A percentile compares a stretch with the other conserved stretches of the same genome.
Evolutionary conservation across 495 filamentous ascomycete species (phyloP).

Genomic region (Hypoxylon fragiforme): DNA sequence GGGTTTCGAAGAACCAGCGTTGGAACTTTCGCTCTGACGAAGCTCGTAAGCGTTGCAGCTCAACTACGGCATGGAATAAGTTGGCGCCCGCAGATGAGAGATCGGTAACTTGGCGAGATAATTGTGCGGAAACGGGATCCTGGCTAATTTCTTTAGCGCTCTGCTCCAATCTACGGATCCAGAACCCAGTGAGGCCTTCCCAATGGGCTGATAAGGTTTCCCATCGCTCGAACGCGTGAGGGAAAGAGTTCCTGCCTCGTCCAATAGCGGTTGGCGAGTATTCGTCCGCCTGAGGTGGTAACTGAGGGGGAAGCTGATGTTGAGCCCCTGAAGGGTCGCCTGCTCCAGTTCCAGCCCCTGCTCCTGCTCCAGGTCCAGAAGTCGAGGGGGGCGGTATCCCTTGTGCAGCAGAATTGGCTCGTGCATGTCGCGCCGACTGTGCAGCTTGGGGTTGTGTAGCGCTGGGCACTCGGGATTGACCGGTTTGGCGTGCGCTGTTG

Average conservation of each 20-base stretch:
- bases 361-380: conserved; percentile 23
- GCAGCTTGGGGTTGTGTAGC: conserved; percentile 24
- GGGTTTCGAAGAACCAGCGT: conserved; percentile 96
- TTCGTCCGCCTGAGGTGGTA: conserved; percentile 38
- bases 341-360: conserved; percentile 20
- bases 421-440: conserved; percentile 20
- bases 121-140: conserved; percentile 81
- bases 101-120: conserved; percentile 92
- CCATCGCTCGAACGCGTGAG: conserved; percentile 97
- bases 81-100: conserved; percentile 95
- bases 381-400: conserved; percentile 15
- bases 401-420: conserved; percentile 19
- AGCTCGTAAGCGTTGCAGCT: conserved; percentile 91
- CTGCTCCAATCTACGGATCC: conserved; percentile 89
- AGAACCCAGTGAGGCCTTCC: conserved; percentile 96
- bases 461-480: conserved; percentile 21
- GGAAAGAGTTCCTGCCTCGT: conserved; percentile 64
- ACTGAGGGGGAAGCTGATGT: conserved; percentile 1
- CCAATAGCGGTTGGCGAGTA: conserved; percentile 35
- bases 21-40: conserved; percentile 97
- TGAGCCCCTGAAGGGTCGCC: conserved; percentile 30
- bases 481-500: conserved; percentile 16
- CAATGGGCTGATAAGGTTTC: conserved; percentile 95
- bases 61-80: conserved; percentile 95
- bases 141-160: conserved; percentile 81